Conservation (phyloP, 2,329 filamentous ascomycete genomes). For the Curvularia eragrostidis region DNA sequence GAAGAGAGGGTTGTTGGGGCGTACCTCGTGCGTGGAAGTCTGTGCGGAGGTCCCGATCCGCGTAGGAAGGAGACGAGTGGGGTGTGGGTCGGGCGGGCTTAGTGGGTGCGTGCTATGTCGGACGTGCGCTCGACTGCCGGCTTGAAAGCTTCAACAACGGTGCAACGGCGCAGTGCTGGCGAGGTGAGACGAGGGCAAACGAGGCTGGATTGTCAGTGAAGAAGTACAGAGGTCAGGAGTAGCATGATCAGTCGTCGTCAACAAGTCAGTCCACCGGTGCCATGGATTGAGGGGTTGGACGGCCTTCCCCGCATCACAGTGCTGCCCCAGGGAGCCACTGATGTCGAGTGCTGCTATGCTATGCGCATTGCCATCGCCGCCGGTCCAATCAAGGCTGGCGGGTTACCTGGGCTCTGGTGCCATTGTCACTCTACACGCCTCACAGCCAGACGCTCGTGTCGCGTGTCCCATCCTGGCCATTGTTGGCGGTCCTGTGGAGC, state of each 20-base stretch:
- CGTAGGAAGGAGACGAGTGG: slow-evolving; percentile 16
- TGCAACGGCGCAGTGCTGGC: slow-evolving; percentile 5
- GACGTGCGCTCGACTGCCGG: slow-evolving; percentile 7
- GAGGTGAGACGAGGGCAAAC: slow-evolving; percentile 1
- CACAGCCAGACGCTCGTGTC: slow-evolving; percentile 10
- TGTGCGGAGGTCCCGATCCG: slow-evolving; percentile 17
- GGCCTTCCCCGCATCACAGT: slow-evolving; percentile 34
- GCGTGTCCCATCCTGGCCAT: slow-evolving; percentile 7
- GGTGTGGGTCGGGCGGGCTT: slow-evolving; percentile 19
- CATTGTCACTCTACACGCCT: slow-evolving; percentile 8
- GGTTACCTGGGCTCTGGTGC: slow-evolving; percentile 17
- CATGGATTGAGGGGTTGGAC: slow-evolving; percentile 33
- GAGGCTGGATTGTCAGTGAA: slow-evolving; percentile 19
- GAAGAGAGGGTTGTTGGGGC: slow-evolving; percentile 13
- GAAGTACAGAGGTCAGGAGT: slow-evolving; percentile 11
- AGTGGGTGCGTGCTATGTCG: slow-evolving; percentile 13
- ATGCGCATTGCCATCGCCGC: slow-evolving; percentile 12
- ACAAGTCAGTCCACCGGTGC: slow-evolving; percentile 24
- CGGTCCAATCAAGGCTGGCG: slow-evolving; percentile 26
- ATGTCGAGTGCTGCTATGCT: slow-evolving; percentile 15
- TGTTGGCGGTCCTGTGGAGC: neutral
- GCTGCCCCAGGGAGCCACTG: slow-evolving; percentile 29
- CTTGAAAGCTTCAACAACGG: slow-evolving; percentile 7
- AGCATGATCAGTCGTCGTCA: slow-evolving; percentile 10
- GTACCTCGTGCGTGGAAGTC: slow-evolving; percentile 17